Conservation (phyloP, 2,329 filamentous ascomycete genomes). For the Beauveria brongniartii region DNA sequence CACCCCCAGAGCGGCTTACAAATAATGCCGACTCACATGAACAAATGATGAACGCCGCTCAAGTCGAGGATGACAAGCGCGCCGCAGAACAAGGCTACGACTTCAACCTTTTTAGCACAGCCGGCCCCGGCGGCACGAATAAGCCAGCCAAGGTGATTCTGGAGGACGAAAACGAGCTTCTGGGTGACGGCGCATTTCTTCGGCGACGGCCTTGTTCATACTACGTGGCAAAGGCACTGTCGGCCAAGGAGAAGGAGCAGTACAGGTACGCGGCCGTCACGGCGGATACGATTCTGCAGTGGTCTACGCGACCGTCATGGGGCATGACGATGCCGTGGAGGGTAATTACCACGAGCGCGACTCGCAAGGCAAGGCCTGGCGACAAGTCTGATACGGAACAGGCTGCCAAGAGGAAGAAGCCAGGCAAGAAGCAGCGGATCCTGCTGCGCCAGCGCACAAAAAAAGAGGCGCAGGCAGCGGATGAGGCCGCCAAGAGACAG, state of each 20-base stretch:
- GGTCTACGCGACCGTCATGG: constrained; percentile 41
- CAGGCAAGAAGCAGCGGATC: constrained; percentile 53
- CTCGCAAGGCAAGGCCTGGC: constrained; percentile 18
- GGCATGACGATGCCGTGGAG: constrained; percentile 55
- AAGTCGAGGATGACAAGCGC: constrained; percentile 18
- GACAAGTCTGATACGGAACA: constrained; percentile 7
- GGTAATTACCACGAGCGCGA: constrained; percentile 37
- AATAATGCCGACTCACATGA: not conserved
- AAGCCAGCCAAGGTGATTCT: constrained; percentile 42
- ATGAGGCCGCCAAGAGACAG: constrained; percentile 29
- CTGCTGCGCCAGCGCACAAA: constrained; percentile 38
- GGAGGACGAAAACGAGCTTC: constrained; percentile 30
- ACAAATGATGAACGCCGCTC: constrained; percentile 6
- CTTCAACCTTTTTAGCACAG: constrained; percentile 48
- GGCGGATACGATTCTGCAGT: constrained; percentile 40
- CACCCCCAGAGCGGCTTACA: not conserved
- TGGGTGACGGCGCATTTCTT: constrained; percentile 29
- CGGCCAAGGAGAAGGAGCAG: constrained; percentile 27
- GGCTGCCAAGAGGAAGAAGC: constrained; percentile 31
- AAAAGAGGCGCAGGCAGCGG: constrained; percentile 31
- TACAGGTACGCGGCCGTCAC: constrained; percentile 42
- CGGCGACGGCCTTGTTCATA: constrained; percentile 35
- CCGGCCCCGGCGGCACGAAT: constrained; percentile 21
- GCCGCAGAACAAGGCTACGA: constrained; percentile 27
- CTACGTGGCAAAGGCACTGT: constrained; percentile 37